A percentile compares a stretch with the other conserved stretches of the same genome.
Conservation (phyloP, 257 asterid species). For the Handroanthus guayacan region DNA sequence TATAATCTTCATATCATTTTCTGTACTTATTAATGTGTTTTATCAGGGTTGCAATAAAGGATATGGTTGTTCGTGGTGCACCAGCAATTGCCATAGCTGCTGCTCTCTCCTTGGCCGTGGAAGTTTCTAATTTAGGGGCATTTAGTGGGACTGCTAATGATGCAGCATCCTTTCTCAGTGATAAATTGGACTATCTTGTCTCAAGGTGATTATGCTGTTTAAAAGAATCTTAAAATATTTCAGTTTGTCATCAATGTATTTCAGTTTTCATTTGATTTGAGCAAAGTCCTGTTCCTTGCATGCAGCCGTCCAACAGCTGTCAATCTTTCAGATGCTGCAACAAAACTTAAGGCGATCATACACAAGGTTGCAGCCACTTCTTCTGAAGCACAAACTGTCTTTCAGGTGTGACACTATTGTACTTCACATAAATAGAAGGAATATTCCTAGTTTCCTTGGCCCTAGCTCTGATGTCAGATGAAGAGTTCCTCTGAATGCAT, state of each 20-base stretch:
- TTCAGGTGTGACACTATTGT: constrained; percentile 57
- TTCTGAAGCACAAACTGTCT: constrained; percentile 59
- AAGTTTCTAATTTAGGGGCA: constrained; percentile 60
- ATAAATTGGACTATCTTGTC: constrained; percentile 84
- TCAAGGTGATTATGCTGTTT: constrained; percentile 63
- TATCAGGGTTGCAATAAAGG: constrained; percentile 84
- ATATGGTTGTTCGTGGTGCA: constrained; percentile 99
- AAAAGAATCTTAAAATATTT: not conserved
- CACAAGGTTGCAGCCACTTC: constrained; percentile 59
- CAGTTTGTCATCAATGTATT: not conserved
- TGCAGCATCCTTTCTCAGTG: constrained; percentile 66
- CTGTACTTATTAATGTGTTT: constrained; percentile 16
- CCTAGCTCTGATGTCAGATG: not conserved
- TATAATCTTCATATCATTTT: constrained; percentile 11
- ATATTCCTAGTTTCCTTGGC: not conserved
- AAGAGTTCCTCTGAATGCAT: not conserved
- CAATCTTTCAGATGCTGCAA: constrained; percentile 88
- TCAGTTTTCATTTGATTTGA: constrained; percentile 25
- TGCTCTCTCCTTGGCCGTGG: constrained; percentile 91
- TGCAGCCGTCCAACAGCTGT: constrained; percentile 98
- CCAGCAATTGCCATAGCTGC: constrained; percentile 99
- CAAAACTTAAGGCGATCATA: constrained; percentile 72
- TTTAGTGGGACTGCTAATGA: constrained; percentile 68
- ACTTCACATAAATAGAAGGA: not conserved
- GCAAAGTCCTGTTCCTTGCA: constrained; percentile 10